Conservation (phyloP, 2,329 filamentous ascomycete species). For the Calonectria fujianensis region DNA sequence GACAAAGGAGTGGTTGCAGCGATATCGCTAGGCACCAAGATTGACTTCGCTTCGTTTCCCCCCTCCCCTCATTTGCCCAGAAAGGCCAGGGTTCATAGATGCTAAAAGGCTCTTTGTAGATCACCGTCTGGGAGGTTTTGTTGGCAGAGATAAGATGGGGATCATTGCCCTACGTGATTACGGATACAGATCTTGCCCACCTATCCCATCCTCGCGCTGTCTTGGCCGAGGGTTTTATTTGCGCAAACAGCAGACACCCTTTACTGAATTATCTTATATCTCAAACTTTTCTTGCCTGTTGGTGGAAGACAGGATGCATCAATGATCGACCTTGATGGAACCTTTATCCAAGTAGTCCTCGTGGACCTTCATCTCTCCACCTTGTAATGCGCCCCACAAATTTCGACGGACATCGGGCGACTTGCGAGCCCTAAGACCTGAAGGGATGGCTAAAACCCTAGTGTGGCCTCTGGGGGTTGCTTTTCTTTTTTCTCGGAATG, state of each 20-base stretch:
- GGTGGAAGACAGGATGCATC: constrained; percentile 7
- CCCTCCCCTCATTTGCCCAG: neutral
- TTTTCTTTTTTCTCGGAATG: constrained; percentile 18
- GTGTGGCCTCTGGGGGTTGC: neutral
- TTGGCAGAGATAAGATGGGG: constrained; percentile 25
- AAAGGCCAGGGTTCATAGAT: constrained; percentile 14
- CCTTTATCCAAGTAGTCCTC: constrained; percentile 23
- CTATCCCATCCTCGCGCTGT: neutral
- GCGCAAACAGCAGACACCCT: neutral
- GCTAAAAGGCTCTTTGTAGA: constrained; percentile 16
- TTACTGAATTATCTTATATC: neutral
- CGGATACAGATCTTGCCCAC: constrained; percentile 1
- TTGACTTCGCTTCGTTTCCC: neutral
- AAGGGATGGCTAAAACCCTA: neutral
- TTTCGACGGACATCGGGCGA: constrained; percentile 27
- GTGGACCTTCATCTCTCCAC: constrained; percentile 22
- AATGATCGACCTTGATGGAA: constrained; percentile 27
- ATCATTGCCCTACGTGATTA: constrained; percentile 31
- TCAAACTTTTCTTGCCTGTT: neutral
- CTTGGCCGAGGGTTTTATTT: constrained; percentile 13
- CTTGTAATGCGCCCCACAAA: constrained; percentile 11
- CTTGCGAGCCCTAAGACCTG: constrained; percentile 16
- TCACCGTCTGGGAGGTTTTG: constrained; percentile 4
- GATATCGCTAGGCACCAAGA: constrained; percentile 28
- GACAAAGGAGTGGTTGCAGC: constrained; percentile 3